A percentile compares a stretch with the other conserved stretches of the same genome.
phyloP scores from a whole-genome alignment of 352 stramenopile genomes.

The Globisporangium iwayamae region DNA sequence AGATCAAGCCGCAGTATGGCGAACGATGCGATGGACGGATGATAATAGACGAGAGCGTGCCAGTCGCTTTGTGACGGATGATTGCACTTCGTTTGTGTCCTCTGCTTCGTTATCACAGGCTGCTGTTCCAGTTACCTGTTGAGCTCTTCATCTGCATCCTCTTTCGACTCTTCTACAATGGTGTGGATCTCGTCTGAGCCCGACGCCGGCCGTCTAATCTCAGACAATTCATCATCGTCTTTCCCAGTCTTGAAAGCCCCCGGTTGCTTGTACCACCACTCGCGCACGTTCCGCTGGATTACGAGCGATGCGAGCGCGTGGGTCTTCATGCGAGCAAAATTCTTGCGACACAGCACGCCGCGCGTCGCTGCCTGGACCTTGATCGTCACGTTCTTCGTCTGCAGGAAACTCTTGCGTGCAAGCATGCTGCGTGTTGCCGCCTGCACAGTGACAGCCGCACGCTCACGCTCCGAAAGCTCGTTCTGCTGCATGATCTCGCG shows the following conservation, averaged over 20 bases:
- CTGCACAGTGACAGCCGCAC: slow-evolving; percentile 81
- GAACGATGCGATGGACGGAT: not conserved
- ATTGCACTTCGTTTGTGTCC: no score
- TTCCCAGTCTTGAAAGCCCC: slow-evolving; percentile 6
- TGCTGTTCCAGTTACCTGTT: not conserved
- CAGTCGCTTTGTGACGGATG: not conserved
- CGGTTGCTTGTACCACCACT: slow-evolving; percentile 78
- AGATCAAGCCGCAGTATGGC: slow-evolving; percentile 3
- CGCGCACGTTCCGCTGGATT: slow-evolving; percentile 82
- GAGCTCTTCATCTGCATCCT: slow-evolving; percentile 1
- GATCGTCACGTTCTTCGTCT: slow-evolving; percentile 84
- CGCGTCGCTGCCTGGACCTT: slow-evolving; percentile 83
- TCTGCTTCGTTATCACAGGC: not conserved
- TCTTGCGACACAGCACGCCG: slow-evolving; percentile 78
- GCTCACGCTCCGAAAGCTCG: slow-evolving; percentile 54
- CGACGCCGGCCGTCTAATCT: not conserved
- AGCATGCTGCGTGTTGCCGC: slow-evolving; percentile 83
- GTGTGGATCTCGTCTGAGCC: not conserved
- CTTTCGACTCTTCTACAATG: slow-evolving; percentile 7
- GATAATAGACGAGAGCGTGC: slow-evolving; percentile 9
- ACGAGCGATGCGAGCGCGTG: slow-evolving; percentile 79
- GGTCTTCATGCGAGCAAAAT: slow-evolving; percentile 85
- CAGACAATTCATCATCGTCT: not conserved
- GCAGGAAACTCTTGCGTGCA: slow-evolving; percentile 75
- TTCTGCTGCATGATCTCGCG: slow-evolving; percentile 20